Conservation (phyloP, 371 early-diverging fungal species). For the Mucor saturninus region DNA sequence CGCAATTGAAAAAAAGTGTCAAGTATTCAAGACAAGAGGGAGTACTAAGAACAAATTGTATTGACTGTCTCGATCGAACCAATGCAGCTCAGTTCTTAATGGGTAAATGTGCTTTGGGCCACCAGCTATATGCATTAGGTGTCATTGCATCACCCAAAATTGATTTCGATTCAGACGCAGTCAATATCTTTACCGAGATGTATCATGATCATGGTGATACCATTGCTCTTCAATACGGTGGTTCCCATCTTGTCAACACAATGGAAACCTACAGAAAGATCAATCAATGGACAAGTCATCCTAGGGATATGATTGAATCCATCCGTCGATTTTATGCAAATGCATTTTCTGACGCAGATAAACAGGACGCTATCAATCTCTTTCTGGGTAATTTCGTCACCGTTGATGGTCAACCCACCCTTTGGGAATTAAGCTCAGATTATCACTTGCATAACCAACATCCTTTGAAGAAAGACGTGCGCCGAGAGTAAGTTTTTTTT, state of each 20-base stretch:
- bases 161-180: conserved; percentile 91
- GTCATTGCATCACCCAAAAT: conserved; percentile 78
- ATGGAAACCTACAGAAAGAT: conserved; percentile 96
- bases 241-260: conserved; percentile 97
- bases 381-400: conserved; percentile 85
- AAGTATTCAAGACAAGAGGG: conserved; percentile 72
- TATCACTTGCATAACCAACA: conserved; percentile 80
- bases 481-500: conserved; percentile 49
- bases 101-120: conserved; percentile 92
- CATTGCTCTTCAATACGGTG: conserved; percentile 98
- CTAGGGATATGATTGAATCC: conserved; percentile 94
- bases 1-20: neutral
- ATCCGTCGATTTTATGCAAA: conserved; percentile 92
- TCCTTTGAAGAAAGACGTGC: conserved; percentile 52
- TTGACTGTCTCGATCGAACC: conserved; percentile 99
- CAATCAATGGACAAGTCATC: conserved; percentile 93
- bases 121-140: conserved; percentile 92
- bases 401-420: conserved; percentile 59
- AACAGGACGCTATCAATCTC: conserved; percentile 94
- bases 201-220: conserved; percentile 99
- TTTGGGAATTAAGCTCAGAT: conserved; percentile 89
- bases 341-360: conserved; percentile 96
- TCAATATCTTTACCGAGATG: conserved; percentile 94
- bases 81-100: conserved; percentile 98
- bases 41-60: conserved; percentile 97